phyloP scores from a whole-genome alignment of 1,139 yeast species.

The Saccharomyces pastorianus region DNA sequence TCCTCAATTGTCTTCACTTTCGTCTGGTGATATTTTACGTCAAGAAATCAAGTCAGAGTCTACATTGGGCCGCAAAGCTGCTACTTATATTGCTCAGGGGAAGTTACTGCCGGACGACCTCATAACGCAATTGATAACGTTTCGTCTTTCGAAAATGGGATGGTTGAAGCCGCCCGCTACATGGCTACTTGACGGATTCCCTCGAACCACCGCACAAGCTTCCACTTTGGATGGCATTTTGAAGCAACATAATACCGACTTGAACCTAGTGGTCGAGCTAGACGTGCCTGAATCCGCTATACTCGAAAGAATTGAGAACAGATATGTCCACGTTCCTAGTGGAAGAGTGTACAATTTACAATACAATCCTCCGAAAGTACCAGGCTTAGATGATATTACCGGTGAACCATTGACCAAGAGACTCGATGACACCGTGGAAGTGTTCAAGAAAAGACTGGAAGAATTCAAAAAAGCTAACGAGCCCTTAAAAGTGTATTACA shows the following conservation, averaged over 20 bases:
- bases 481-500: conserved; percentile 61
- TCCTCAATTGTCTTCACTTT: conserved; percentile 44
- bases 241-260: conserved; percentile 32
- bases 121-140: conserved; percentile 54
- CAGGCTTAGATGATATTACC: conserved; percentile 78
- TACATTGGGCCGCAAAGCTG: conserved; percentile 51
- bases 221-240: conserved; percentile 45
- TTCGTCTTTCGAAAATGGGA: conserved; percentile 38
- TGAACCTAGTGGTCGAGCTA: conserved; percentile 77
- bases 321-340: conserved; percentile 78
- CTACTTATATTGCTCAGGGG: conserved; percentile 51
- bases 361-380: conserved; percentile 79
- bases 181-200: conserved; percentile 89
- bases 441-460: conserved; percentile 59
- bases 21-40: conserved; percentile 81
- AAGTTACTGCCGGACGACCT: conserved; percentile 62
- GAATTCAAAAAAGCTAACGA: conserved; percentile 50
- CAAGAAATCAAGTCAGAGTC: conserved; percentile 53
- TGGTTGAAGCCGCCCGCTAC: conserved; percentile 44
- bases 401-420: conserved; percentile 79
- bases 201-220: conserved; percentile 74
- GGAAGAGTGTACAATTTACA: conserved; percentile 81
- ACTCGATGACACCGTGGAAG: conserved; percentile 68
- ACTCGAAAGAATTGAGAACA: conserved; percentile 68
- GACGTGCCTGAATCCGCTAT: conserved; percentile 78